Evolutionary conservation across 208 protist genomes (phyloP), one percentile per base, ranked within the genome.

Genomic region (Leishmania turanica): DNA sequence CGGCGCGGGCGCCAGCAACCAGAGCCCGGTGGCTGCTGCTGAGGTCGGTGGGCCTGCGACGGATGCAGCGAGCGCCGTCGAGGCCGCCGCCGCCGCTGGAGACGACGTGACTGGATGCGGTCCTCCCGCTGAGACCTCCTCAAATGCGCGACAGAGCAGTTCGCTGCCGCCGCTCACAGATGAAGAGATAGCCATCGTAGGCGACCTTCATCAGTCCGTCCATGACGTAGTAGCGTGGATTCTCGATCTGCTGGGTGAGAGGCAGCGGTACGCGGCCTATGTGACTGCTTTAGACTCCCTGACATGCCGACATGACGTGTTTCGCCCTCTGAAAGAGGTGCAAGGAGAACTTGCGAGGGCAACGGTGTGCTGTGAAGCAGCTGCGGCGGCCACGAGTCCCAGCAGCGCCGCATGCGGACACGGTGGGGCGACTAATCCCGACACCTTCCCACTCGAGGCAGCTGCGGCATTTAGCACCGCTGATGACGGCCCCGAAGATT

Each of bases 231-330:
- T 62, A 8, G 49, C n/a, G 31, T 76, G 72, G 72, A 27, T 76
- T 42, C 47, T 19, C 15, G 42, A 69, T 47, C 24, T 56, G 37
- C 60, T 56, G 2, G 31, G 31, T n/a, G 65, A 49, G 54, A 37
- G 11, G 24, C 74, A 62, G 31, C 45, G 19, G 34, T 66, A 58
- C 34, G 49, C 31, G 31, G 34, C 54, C 2, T 77, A 13, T 24
- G 27, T 75, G 19, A 27, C 40, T 0, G 27, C 70, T 34, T 49
- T 56, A 24, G 70, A 49, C 47, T 3, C 45, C 24, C 9, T 75
- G 49, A 75, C 70, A 6, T 75, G 70, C 53, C 70, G 27, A 17
- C 47, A 75, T 56, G 31, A 56, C 21, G 45, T 75, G 40, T 75
- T 75, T 37, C 47, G 45, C 27, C 47, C 70, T 37, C 40, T 75